Evolutionary conservation across 805 yeast species (phyloP).

Genomic region (Komagataella populi): DNA sequence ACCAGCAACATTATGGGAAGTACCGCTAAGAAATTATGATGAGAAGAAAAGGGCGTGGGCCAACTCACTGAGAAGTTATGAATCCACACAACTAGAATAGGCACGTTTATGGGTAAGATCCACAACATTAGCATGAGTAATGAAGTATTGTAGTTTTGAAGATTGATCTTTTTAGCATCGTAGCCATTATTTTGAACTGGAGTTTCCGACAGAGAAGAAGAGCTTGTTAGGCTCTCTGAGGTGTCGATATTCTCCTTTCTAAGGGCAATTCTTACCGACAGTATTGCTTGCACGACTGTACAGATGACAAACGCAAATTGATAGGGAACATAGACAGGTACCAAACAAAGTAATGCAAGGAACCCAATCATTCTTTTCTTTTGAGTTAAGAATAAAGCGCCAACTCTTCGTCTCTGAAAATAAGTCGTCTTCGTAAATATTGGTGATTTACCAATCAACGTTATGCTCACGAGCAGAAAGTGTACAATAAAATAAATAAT

Average conservation of each 20-base stretch:
- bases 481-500: conserved; percentile 17
- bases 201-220: not conserved
- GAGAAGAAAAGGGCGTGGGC: conserved; percentile 78
- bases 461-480: not conserved
- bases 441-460: not conserved
- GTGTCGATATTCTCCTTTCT: not conserved
- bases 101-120: conserved; percentile 68
- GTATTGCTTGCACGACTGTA: conserved; percentile 41
- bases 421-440: conserved; percentile 13
- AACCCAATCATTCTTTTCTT: conserved; percentile 19
- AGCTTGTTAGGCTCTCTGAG: not conserved
- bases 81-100: conserved; percentile 67
- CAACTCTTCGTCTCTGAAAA: conserved; percentile 7
- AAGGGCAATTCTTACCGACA: conserved; percentile 19
- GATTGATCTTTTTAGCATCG: conserved; percentile 2
- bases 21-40: conserved; percentile 70
- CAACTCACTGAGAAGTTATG: conserved; percentile 68
- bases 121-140: conserved; percentile 58
- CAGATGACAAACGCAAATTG: conserved; percentile 64
- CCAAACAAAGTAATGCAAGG: conserved; percentile 25
- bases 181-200: not conserved
- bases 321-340: conserved; percentile 60
- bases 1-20: conserved; percentile 55
- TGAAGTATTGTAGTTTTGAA: conserved; percentile 49
- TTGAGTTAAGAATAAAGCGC: conserved; percentile 4